Evolutionary conservation across 2,329 filamentous ascomycete genomes (phyloP).

Genomic region (Pseudocercospora eumusae): DNA sequence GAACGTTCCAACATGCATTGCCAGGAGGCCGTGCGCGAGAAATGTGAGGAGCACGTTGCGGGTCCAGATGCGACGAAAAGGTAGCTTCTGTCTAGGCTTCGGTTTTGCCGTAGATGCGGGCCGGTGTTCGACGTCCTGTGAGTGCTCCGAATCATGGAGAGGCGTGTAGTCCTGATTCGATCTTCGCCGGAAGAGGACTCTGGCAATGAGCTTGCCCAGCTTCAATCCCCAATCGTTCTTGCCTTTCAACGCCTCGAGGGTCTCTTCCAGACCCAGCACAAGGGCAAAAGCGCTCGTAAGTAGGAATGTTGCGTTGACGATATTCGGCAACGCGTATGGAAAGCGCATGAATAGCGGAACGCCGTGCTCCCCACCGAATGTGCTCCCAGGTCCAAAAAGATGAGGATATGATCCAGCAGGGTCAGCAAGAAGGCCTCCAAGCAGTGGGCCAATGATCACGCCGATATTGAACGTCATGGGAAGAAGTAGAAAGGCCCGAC

Average conservation of each 20-base stretch:
- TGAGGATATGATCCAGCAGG: constrained; percentile 62
- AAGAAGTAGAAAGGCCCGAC: constrained; percentile 59
- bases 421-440: constrained; percentile 69
- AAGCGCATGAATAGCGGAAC: constrained; percentile 65
- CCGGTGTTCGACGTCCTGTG: constrained; percentile 33
- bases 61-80: constrained; percentile 52
- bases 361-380: constrained; percentile 58
- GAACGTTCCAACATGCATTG: constrained; percentile 53
- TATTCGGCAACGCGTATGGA: constrained; percentile 69
- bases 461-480: constrained; percentile 69
- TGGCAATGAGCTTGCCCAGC: constrained; percentile 43
- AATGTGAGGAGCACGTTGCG: constrained; percentile 49
- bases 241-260: constrained; percentile 45
- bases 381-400: constrained; percentile 62
- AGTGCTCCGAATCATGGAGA: constrained; percentile 35
- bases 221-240: constrained; percentile 46
- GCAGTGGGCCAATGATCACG: constrained; percentile 51
- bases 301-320: constrained; percentile 65
- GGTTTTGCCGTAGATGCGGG: neutral
- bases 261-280: constrained; percentile 67
- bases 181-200: constrained; percentile 37
- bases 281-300: constrained; percentile 57
- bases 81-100: constrained; percentile 41
- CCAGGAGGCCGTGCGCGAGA: constrained; percentile 48
- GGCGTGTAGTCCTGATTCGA: constrained; percentile 36